Percentiles rank a stretch among this genome's conserved stretches.
These are phyloP conservation scores for Podaxis carcinomalis DNA, from an alignment of 768 basidiomycete species.

Conservation along the genomic window DNA sequence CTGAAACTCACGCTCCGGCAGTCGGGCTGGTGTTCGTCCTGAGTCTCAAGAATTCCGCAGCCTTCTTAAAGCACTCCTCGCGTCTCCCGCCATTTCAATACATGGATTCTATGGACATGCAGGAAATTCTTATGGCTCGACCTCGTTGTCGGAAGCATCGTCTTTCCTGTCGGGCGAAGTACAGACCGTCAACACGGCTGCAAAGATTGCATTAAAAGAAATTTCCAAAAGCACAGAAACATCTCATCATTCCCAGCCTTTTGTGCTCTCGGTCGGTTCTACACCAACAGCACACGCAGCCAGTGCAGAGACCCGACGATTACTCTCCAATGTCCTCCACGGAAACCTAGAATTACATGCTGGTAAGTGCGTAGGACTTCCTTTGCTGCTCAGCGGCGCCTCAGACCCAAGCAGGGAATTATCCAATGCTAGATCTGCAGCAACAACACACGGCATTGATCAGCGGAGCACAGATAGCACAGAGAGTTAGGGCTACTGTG, in stretches of 20 bases:
- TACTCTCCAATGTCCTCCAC: conserved; percentile 44
- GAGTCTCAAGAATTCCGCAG: conserved; percentile 48
- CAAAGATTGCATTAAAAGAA: conserved; percentile 47
- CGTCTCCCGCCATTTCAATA: conserved; percentile 54
- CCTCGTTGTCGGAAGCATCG: conserved; percentile 59
- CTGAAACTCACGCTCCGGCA: conserved; percentile 25
- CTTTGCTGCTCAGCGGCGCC: background rate
- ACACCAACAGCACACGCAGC: conserved; percentile 86
- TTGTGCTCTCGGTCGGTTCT: conserved; percentile 79
- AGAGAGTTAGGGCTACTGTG: conserved; percentile 67
- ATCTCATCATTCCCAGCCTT: conserved; percentile 38
- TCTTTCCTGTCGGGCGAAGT: conserved; percentile 68
- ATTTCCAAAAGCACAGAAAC: conserved; percentile 32
- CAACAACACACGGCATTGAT: conserved; percentile 74
- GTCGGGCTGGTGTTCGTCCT: conserved; percentile 69
- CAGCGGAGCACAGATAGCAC: conserved; percentile 49
- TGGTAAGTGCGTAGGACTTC: conserved; percentile 30
- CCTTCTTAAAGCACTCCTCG: conserved; percentile 49
- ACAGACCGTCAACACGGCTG: conserved; percentile 62
- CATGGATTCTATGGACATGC: conserved; percentile 85
- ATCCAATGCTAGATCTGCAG: conserved; percentile 81
- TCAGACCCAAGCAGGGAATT: conserved; percentile 51
- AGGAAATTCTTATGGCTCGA: conserved; percentile 74
- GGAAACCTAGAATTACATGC: conserved; percentile 75
- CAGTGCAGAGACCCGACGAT: conserved; percentile 41